Percentiles rank a stretch among this genome's conserved stretches.
phyloP scores from a whole-genome alignment of 768 basidiomycete species.

The Termitomyces sp. region DNA sequence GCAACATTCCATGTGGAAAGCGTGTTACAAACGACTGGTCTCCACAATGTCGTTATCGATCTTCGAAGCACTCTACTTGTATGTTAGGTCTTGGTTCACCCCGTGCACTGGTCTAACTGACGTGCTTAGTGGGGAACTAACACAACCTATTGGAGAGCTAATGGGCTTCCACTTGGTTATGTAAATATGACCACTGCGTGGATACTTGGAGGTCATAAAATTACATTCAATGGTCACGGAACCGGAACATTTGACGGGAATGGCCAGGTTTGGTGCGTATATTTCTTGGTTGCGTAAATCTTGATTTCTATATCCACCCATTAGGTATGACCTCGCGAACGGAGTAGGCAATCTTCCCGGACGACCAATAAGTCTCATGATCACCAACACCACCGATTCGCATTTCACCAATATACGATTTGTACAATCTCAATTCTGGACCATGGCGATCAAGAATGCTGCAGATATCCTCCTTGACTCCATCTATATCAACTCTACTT shows the following conservation, averaged over 20 bases:
- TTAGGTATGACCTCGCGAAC: slow-evolving; percentile 32
- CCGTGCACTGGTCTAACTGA: neutral
- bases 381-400: slow-evolving; percentile 30
- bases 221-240: slow-evolving; percentile 25
- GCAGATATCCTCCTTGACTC: slow-evolving; percentile 30
- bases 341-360: slow-evolving; percentile 32
- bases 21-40: slow-evolving; percentile 26
- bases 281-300: neutral
- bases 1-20: slow-evolving; percentile 29
- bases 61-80: too few species aligned
- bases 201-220: slow-evolving; percentile 28
- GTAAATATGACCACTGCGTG: slow-evolving; percentile 32
- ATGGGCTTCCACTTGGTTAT: slow-evolving; percentile 28
- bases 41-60: slow-evolving; percentile 27
- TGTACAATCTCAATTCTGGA: slow-evolving; percentile 39
- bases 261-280: slow-evolving; percentile 32
- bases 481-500: slow-evolving; percentile 35
- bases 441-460: slow-evolving; percentile 29
- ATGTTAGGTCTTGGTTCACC: neutral
- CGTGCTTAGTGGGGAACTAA: slow-evolving; percentile 26
- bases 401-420: slow-evolving; percentile 30
- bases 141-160: slow-evolving; percentile 31
- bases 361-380: slow-evolving; percentile 31
- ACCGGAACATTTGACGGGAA: slow-evolving; percentile 36
- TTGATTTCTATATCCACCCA: neutral